phyloP scores from a whole-genome alignment of 2,329 filamentous ascomycete species.

The Basipetospora sp. region DNA sequence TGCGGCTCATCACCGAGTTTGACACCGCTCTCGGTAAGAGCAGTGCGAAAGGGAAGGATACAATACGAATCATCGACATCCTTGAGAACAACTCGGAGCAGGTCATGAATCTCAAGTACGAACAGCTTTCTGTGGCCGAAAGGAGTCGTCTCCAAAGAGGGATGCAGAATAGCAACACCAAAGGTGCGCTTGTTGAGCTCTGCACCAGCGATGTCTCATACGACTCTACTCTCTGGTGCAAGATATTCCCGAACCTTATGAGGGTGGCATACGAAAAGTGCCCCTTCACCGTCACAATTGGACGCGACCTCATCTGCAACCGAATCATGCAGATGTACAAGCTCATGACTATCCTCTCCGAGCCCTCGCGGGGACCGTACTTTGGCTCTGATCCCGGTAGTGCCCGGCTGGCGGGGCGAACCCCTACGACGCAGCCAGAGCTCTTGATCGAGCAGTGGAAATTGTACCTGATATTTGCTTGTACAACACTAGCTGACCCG shows the following conservation, averaged over 20 bases:
- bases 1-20: conserved; percentile 85
- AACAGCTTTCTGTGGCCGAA: conserved; percentile 81
- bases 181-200: conserved; percentile 78
- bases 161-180: conserved; percentile 66
- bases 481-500: conserved; percentile 79
- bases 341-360: conserved; percentile 63
- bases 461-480: conserved; percentile 89
- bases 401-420: conserved; percentile 34
- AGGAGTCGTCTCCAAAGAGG: conserved; percentile 82
- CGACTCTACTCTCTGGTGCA: conserved; percentile 91
- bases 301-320: conserved; percentile 82
- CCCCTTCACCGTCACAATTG: conserved; percentile 78
- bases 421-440: conserved; percentile 61
- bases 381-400: conserved; percentile 47
- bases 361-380: conserved; percentile 50
- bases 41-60: conserved; percentile 42
- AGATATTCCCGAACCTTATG: conserved; percentile 90
- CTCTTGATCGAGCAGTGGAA: conserved; percentile 96
- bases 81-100: conserved; percentile 77
- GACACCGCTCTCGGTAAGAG: conserved; percentile 72
- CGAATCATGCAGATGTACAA: conserved; percentile 87
- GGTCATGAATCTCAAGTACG: conserved; percentile 84
- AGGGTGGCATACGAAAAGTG: conserved; percentile 81
- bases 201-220: conserved; percentile 93
- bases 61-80: conserved; percentile 69